A percentile compares a stretch with the other conserved stretches of the same genome.
These are phyloP conservation scores for Psilocybe cubensis DNA, from an alignment of 768 basidiomycete genomes.

Conservation along the genomic window DNA sequence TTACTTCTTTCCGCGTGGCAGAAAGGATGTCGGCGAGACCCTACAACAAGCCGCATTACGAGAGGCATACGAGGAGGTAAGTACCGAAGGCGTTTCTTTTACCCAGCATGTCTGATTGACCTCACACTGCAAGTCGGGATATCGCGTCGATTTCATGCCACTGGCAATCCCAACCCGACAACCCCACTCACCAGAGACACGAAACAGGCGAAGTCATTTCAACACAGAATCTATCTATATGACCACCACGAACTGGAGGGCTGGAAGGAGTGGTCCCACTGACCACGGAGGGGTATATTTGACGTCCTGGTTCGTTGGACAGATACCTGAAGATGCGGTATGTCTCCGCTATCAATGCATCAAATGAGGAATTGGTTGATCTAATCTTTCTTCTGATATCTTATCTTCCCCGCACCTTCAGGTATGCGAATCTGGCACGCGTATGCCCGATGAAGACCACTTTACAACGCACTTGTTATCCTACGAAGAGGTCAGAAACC, in stretches of 20 bases:
- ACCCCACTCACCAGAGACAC: slow-evolving; percentile 37
- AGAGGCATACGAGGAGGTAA: slow-evolving; percentile 72
- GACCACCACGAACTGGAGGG: slow-evolving; percentile 32
- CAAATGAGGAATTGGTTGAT: too few relatives aligned
- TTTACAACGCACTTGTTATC: slow-evolving; percentile 48
- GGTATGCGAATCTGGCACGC: slow-evolving; percentile 52
- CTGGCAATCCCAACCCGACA: slow-evolving; percentile 43
- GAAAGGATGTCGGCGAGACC: slow-evolving; percentile 70
- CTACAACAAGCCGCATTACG: slow-evolving; percentile 61
- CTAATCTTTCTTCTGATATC: neutral
- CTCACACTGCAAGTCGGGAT: slow-evolving; percentile 48
- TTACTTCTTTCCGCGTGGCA: slow-evolving; percentile 68
- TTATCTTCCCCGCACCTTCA: too few relatives aligned
- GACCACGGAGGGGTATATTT: slow-evolving; percentile 53
- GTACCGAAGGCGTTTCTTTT: slow-evolving; percentile 4
- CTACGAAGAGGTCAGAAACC: slow-evolving; percentile 44
- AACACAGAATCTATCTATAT: slow-evolving; percentile 52
- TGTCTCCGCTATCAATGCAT: slow-evolving; percentile 27
- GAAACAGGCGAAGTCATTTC: slow-evolving; percentile 3
- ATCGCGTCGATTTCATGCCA: slow-evolving; percentile 49
- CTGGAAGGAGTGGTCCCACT: slow-evolving; percentile 14
- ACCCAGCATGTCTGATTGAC: neutral
- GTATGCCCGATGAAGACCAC: slow-evolving; percentile 59
- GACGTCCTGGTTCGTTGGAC: slow-evolving; percentile 57
- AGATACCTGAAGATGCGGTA: slow-evolving; percentile 56